A percentile compares a stretch with the other conserved stretches of the same genome.
Conservation (phyloP, 805 yeast genomes). For the Candida boleticola region DNA sequence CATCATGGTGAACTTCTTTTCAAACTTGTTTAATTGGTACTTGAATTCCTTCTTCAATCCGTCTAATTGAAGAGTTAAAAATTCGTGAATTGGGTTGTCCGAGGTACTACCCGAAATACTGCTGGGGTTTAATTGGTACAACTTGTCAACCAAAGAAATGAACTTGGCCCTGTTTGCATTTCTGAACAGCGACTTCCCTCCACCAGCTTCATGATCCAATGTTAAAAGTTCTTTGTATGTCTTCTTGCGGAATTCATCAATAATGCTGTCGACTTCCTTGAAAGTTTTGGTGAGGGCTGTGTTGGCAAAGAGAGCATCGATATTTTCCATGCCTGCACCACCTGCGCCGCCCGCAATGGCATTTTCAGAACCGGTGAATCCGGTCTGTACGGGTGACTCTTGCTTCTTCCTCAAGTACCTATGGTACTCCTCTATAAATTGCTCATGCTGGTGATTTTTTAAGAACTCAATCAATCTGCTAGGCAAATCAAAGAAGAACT, state of each 20-base stretch:
- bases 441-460: constrained; percentile 30
- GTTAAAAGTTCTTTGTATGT: constrained; percentile 37
- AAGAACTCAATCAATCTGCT: constrained; percentile 26
- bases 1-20: constrained; percentile 33
- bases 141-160: constrained; percentile 37
- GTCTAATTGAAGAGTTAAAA: constrained; percentile 31
- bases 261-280: constrained; percentile 31
- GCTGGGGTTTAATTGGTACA: constrained; percentile 29
- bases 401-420: constrained; percentile 25
- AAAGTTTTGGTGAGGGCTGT: constrained; percentile 31
- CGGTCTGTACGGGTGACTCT: not conserved
- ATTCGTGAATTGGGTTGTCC: constrained; percentile 33
- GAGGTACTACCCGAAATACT: constrained; percentile 4
- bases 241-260: constrained; percentile 32
- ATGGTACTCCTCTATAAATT: constrained; percentile 34
- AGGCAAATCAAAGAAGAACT: constrained; percentile 38
- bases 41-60: constrained; percentile 31
- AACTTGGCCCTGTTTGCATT: constrained; percentile 26
- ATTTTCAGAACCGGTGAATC: not conserved
- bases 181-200: constrained; percentile 5
- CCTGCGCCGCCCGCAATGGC: not conserved
- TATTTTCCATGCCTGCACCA: not conserved
- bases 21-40: constrained; percentile 35
- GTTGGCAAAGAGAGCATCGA: constrained; percentile 13
- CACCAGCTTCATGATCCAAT: constrained; percentile 33